Evolutionary conservation across 164 flowering plant species (phyloP).

Genomic region (Liquidambar formosana): DNA sequence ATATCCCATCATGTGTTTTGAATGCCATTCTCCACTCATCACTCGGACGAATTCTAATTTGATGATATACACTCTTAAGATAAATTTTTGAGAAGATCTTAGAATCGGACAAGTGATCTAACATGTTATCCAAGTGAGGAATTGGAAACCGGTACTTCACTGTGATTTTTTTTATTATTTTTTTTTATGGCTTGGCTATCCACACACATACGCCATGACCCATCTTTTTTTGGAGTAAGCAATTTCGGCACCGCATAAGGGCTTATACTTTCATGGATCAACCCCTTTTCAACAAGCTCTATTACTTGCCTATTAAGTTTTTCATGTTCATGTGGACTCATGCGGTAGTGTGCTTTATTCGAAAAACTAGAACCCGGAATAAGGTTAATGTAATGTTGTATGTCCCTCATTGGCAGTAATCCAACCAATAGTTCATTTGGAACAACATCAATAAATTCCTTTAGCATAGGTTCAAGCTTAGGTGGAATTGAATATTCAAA

Average conservation of each 20-base stretch:
- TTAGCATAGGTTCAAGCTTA: not conserved
- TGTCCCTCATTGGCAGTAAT: conserved; percentile 1
- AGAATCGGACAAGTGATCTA: conserved; percentile 1
- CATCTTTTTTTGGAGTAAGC: not conserved
- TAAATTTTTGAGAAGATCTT: not conserved
- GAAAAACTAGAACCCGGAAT: not conserved
- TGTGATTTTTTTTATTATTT: too few relatives aligned
- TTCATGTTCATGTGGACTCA: not conserved
- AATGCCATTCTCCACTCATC: conserved; percentile 3
- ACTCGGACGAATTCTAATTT: not conserved
- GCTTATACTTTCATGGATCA: not conserved
- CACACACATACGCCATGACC: conserved; percentile 2
- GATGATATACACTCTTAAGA: not conserved
- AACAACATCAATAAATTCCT: not conserved
- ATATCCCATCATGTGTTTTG: conserved; percentile 7
- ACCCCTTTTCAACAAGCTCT: not conserved
- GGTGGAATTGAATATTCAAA: not conserved
- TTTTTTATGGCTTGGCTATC: conserved; percentile 9
- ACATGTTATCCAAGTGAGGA: conserved; percentile 8
- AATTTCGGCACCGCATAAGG: not conserved
- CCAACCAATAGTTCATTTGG: not conserved
- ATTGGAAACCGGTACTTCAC: conserved; percentile 10
- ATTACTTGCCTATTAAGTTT: not conserved
- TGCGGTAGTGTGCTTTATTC: not conserved
- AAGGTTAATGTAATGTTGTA: not conserved